A percentile compares a stretch with the other conserved stretches of the same genome.
Conservation (phyloP, 345 rosid species). For the Salix exigua region DNA sequence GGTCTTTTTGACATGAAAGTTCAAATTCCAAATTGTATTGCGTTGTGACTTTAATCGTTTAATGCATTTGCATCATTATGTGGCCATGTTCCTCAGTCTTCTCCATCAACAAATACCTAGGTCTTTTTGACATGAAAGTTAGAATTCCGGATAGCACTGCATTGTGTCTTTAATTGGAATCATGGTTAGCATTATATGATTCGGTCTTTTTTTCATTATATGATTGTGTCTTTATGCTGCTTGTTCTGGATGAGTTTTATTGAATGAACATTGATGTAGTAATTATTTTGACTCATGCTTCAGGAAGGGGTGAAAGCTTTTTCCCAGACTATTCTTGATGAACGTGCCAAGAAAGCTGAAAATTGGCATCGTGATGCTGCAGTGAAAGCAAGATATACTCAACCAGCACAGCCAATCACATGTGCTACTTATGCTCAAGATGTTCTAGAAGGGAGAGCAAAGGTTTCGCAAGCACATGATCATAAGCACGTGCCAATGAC, state of each 20-base stretch:
- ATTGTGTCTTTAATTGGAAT: not conserved
- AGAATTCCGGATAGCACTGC: not conserved
- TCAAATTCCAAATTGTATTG: not conserved
- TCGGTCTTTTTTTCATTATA: not conserved
- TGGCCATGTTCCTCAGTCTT: not conserved
- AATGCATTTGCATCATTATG: not conserved
- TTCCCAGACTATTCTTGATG: slow-evolving; percentile 70
- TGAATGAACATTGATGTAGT: not conserved
- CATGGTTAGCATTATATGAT: not conserved
- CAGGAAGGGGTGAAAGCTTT: slow-evolving; percentile 71
- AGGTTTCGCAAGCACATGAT: slow-evolving; percentile 69
- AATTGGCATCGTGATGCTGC: slow-evolving; percentile 91
- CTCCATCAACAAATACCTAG: not conserved
- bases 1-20: not conserved
- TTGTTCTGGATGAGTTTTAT: not conserved
- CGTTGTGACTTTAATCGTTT: not conserved
- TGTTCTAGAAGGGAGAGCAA: slow-evolving; percentile 92
- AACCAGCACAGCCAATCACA: slow-evolving; percentile 77
- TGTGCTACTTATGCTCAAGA: slow-evolving; percentile 98
- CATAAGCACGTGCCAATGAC: slow-evolving; percentile 88
- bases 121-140: not conserved
- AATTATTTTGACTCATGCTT: slow-evolving; percentile 3
- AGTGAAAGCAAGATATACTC: slow-evolving; percentile 49
- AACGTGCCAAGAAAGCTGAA: slow-evolving; percentile 70
- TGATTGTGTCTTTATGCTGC: not conserved